These are phyloP conservation scores for Emergomyces orientalis DNA, from an alignment of 2,329 filamentous ascomycete genomes.

Conservation along the genomic window DNA sequence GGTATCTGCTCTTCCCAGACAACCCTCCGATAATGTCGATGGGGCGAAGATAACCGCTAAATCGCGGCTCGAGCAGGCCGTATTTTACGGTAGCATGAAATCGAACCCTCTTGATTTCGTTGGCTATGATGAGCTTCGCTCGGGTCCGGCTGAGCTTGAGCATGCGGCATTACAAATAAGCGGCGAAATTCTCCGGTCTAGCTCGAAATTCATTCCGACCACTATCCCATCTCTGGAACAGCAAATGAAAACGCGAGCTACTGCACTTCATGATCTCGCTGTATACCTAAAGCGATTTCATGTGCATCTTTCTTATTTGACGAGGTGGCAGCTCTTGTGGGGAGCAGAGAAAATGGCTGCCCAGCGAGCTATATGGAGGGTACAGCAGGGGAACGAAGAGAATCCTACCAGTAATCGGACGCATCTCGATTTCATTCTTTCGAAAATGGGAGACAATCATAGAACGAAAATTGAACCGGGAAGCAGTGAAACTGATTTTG, in stretches of 20 bases:
- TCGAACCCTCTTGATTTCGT: conserved; percentile 85
- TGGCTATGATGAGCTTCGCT: conserved; percentile 55
- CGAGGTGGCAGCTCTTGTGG: conserved; percentile 74
- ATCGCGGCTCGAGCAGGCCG: conserved; percentile 84
- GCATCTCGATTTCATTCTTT: conserved; percentile 64
- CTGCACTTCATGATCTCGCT: conserved; percentile 67
- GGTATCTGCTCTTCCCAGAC: conserved; percentile 35
- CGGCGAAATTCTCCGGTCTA: conserved; percentile 69
- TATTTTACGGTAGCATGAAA: conserved; percentile 77
- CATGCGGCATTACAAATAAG: conserved; percentile 70
- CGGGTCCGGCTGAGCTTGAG: conserved; percentile 61
- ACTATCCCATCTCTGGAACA: conserved; percentile 68
- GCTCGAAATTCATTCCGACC: conserved; percentile 62
- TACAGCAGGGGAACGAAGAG: conserved; percentile 58
- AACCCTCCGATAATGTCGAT: conserved; percentile 41
- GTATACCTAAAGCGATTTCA: conserved; percentile 56
- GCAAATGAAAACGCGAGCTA: conserved; percentile 64
- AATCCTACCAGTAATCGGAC: conserved; percentile 55
- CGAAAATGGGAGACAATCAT: conserved; percentile 65
- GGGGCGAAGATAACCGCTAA: conserved; percentile 59
- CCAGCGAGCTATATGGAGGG: conserved; percentile 68
- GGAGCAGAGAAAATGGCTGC: conserved; percentile 85
- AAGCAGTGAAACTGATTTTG: conserved; percentile 62
- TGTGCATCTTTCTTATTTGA: conserved; percentile 54
- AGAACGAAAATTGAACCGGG: conserved; percentile 58